phyloP scores from a whole-genome alignment of 2,329 filamentous ascomycete genomes.

The Emergomyces pasteurianus region DNA sequence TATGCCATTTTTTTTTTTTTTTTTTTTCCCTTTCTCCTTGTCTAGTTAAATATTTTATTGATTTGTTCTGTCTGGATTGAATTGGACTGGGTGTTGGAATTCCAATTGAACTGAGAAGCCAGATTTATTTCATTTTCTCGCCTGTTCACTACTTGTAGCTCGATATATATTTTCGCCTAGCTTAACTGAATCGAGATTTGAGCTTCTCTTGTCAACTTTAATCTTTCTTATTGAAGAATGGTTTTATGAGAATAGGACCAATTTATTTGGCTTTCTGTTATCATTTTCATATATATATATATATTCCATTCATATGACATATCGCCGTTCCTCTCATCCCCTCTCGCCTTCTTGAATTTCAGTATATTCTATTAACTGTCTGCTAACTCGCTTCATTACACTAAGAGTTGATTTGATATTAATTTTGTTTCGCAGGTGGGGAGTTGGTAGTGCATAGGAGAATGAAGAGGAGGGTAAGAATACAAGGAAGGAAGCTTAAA shows the following conservation, averaged over 20 bases:
- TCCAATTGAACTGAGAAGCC: neutral
- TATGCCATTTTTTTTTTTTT: neutral
- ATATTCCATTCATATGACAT: neutral
- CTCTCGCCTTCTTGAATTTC: neutral
- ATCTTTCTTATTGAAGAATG: neutral
- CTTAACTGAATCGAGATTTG: neutral
- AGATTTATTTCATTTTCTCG: neutral
- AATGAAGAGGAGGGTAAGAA: neutral
- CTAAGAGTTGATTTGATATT: neutral
- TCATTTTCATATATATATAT: too few species aligned
- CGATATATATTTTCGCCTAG: neutral
- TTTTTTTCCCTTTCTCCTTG: neutral
- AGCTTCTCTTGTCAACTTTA: neutral
- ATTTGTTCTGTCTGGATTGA: neutral
- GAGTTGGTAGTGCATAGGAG: neutral
- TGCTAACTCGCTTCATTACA: neutral
- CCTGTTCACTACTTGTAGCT: neutral
- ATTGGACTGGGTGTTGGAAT: neutral
- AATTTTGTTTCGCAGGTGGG: too few species aligned
- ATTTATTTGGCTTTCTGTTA: neutral
- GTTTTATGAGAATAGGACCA: neutral
- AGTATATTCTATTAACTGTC: neutral
- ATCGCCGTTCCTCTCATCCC: too few species aligned
- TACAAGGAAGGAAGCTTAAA: too few species aligned
- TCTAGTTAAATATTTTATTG: constrained; percentile 1